Conservation (phyloP, 495 filamentous ascomycete species). For the Xylaria bambusicola region DNA sequence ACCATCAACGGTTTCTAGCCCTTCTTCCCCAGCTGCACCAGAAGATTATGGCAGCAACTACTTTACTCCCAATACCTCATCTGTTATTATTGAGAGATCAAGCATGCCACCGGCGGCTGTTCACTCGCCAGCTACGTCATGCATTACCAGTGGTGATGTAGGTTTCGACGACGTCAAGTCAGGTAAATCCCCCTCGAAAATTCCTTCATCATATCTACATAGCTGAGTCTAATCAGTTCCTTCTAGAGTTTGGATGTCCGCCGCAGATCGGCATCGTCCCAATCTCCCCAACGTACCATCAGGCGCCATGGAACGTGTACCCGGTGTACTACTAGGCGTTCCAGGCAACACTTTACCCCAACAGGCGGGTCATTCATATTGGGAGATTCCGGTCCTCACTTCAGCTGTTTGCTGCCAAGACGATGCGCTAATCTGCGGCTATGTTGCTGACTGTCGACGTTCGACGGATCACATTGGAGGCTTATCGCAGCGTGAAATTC, state of each 20-base stretch:
- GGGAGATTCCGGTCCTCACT: constrained; percentile 22
- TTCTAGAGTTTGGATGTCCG: constrained; percentile 30
- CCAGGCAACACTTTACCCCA: constrained; percentile 15
- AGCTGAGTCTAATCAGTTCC: constrained; percentile 21
- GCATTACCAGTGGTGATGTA: constrained; percentile 20
- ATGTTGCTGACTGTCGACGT: constrained; percentile 15
- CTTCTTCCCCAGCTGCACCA: constrained; percentile 39
- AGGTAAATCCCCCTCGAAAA: constrained; percentile 20
- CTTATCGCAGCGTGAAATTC: constrained; percentile 4
- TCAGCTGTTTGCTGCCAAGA: constrained; percentile 4
- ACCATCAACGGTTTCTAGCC: constrained; percentile 44
- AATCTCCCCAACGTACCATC: constrained; percentile 28
- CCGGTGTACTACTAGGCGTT: constrained; percentile 28
- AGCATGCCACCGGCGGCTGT: constrained; percentile 24
- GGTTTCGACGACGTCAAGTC: constrained; percentile 32
- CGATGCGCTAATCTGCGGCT: constrained; percentile 11
- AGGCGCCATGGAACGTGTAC: constrained; percentile 32
- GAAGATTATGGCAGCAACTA: constrained; percentile 43
- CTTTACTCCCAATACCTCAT: constrained; percentile 41
- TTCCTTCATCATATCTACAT: not conserved
- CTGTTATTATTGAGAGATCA: constrained; percentile 34
- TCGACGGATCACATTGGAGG: constrained; percentile 5
- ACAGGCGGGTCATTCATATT: constrained; percentile 15
- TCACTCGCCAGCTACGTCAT: constrained; percentile 26
- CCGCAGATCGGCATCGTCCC: constrained; percentile 26